Evolutionary conservation across 179 eudicot genomes (phyloP), one percentile per base, ranked within the genome.

Genomic region (Drosera spatulata): DNA sequence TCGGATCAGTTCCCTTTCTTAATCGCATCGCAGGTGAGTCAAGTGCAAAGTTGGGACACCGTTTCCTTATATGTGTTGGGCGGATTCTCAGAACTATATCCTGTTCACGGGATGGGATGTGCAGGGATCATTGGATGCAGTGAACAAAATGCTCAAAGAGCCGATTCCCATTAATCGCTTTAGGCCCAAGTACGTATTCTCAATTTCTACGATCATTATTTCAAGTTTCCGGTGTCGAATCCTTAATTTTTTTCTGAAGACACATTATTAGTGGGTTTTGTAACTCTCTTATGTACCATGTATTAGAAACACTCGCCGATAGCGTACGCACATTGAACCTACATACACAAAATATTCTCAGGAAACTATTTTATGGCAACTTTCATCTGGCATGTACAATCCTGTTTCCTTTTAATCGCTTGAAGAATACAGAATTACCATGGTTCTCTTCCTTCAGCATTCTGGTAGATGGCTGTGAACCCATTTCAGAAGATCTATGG

Each of bases 401-500:
- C 33, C 33, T 22, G 33, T 22, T 22, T 0, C 0, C 33, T 22
- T 22, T 22, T 22, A 22, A 22, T 22, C 33, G 33, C 33, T 22
- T 22, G 33, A 22, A 22, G 33, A 22, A 22, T 22, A 22, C 33
- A 22, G 33, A 22, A 22, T 22, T 22, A 22, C 33, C 33, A 22
- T 22, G 33, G 33, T 22, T 22, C 33, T 22, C 33, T 22, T 43
- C 5, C 6, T 48, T 60, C 85, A 90, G 97, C 69, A 83, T 91
- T 50, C 73, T 85, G 60, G 91, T 91, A 49, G 88, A 80, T 64
- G 94, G 97, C 49, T 88, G 96, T 69, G 82, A 73, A 73, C 82
- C 94, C 37, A 87, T 76, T 80, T 51, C 83, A 55, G 97, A 90
- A 76, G 97, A 91, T 71, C 56, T 85, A 55, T 91, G 97, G 97